Percentiles rank a stretch among this genome's conserved stretches.
These are phyloP conservation scores for Tagetes patula DNA, from an alignment of 129 eudicot genomes.

Conservation along the genomic window DNA sequence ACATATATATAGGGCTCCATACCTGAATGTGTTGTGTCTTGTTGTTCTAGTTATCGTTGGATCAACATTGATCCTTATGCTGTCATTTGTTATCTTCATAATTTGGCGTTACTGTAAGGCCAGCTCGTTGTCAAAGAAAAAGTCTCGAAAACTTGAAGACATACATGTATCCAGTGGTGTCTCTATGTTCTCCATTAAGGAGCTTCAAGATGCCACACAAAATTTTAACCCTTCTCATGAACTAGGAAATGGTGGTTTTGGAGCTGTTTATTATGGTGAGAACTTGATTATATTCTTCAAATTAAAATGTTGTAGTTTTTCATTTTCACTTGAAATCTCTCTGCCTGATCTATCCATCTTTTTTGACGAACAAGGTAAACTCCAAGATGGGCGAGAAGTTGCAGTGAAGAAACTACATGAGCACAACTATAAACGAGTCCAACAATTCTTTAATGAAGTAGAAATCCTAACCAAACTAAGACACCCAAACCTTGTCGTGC, in stretches of 20 bases:
- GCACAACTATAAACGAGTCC: constrained; percentile 59
- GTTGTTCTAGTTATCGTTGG: constrained; percentile 36
- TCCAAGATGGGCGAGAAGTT: constrained; percentile 71
- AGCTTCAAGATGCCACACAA: constrained; percentile 60
- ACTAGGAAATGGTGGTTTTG: constrained; percentile 66
- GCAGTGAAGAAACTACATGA: constrained; percentile 75
- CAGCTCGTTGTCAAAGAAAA: constrained; percentile 21
- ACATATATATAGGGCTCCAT: too few species aligned
- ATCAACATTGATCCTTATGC: constrained; percentile 22
- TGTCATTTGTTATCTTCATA: constrained; percentile 26
- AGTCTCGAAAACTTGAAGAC: constrained; percentile 34
- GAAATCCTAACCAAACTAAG: constrained; percentile 52
- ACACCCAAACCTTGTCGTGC: constrained; percentile 63
- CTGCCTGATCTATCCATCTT: background rate
- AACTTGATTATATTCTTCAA: background rate
- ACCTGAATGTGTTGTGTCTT: too few species aligned
- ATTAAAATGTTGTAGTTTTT: background rate
- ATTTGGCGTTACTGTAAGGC: constrained; percentile 32
- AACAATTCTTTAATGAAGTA: constrained; percentile 69
- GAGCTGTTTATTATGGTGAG: constrained; percentile 60
- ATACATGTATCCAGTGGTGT: constrained; percentile 37
- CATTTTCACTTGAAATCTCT: background rate
- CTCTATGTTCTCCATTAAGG: constrained; percentile 49
- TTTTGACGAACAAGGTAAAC: constrained; percentile 48
- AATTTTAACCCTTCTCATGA: constrained; percentile 45